phyloP scores from a whole-genome alignment of 1,284 basidiomycete species.

The Ganoderma leucocontextum region DNA sequence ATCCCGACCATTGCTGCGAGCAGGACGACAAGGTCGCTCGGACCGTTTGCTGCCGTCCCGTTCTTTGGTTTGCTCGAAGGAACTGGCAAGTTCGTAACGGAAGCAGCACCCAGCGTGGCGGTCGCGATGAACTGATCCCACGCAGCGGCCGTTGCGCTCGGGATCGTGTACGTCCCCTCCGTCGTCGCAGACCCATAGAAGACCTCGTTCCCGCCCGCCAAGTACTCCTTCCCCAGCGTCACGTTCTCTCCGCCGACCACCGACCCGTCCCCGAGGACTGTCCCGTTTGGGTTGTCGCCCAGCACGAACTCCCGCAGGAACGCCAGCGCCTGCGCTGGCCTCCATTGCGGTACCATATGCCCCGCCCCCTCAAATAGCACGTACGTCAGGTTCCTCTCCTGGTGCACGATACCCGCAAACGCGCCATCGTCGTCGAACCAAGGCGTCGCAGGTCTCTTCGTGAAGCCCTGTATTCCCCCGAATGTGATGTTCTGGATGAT shows the following conservation, averaged over 20 bases:
- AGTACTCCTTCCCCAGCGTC: constrained; percentile 50
- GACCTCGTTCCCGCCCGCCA: constrained; percentile 48
- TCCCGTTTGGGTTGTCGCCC: constrained; percentile 42
- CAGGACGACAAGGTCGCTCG: neutral
- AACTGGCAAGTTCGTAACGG: neutral
- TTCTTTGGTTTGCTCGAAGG: neutral
- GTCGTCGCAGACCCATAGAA: constrained; percentile 34
- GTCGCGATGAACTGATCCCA: constrained; percentile 52
- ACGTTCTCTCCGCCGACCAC: constrained; percentile 58
- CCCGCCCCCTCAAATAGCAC: constrained; percentile 42
- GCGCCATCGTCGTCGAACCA: constrained; percentile 46
- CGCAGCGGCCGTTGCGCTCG: constrained; percentile 55
- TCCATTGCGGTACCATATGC: constrained; percentile 42
- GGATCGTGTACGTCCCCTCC: constrained; percentile 31
- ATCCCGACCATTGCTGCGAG: neutral
- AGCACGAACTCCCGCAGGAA: constrained; percentile 44
- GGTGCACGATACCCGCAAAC: constrained; percentile 45
- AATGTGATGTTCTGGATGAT: constrained; percentile 49
- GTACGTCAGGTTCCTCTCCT: constrained; percentile 44
- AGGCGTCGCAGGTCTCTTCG: constrained; percentile 65
- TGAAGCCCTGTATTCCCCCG: constrained; percentile 73
- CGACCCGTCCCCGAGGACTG: constrained; percentile 29
- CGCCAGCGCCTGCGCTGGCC: constrained; percentile 43
- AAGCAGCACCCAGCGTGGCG: constrained; percentile 14
- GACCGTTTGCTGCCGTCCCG: neutral